Conservation (phyloP, 306 rosid genomes). For the Prunus padus region DNA sequence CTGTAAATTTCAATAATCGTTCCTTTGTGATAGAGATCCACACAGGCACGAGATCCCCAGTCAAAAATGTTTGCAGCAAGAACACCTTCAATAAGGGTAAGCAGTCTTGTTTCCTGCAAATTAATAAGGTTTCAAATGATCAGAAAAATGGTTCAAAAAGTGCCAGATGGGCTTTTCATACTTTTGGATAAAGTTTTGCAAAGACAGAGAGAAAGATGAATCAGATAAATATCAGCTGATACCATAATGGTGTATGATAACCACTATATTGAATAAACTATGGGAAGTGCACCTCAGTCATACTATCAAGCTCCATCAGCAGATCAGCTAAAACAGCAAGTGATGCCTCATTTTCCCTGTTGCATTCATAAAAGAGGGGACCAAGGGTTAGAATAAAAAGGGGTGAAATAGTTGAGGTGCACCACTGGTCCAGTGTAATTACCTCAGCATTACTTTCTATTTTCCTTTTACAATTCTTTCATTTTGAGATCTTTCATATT, state of each 20-base stretch:
- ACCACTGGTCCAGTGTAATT: neutral
- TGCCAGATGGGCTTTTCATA: neutral
- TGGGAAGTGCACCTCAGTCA: constrained; percentile 70
- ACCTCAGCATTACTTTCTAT: neutral
- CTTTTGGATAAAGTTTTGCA: neutral
- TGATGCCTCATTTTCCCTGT: constrained; percentile 99
- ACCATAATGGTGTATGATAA: neutral
- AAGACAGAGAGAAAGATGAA: constrained; percentile 2
- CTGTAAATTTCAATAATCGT: constrained; percentile 96
- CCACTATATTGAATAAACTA: neutral
- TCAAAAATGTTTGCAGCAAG: constrained; percentile 98
- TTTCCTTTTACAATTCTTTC: neutral
- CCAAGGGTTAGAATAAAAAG: neutral
- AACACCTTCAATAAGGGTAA: constrained; percentile 91
- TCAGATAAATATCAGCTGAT: neutral
- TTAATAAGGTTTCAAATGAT: constrained; percentile 22
- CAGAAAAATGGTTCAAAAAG: constrained; percentile 18
- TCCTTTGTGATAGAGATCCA: constrained; percentile 96
- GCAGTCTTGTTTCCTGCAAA: constrained; percentile 82
- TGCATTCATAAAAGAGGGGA: constrained; percentile 1
- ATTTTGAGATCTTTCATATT: neutral
- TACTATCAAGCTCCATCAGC: constrained; percentile 79
- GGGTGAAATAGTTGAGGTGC: neutral
- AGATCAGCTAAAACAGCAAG: constrained; percentile 95
- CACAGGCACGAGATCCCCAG: constrained; percentile 99